A percentile compares a stretch with the other conserved stretches of the same genome.
Conservation (phyloP, 2,329 filamentous ascomycete species). For the Pyricularia sp. region DNA sequence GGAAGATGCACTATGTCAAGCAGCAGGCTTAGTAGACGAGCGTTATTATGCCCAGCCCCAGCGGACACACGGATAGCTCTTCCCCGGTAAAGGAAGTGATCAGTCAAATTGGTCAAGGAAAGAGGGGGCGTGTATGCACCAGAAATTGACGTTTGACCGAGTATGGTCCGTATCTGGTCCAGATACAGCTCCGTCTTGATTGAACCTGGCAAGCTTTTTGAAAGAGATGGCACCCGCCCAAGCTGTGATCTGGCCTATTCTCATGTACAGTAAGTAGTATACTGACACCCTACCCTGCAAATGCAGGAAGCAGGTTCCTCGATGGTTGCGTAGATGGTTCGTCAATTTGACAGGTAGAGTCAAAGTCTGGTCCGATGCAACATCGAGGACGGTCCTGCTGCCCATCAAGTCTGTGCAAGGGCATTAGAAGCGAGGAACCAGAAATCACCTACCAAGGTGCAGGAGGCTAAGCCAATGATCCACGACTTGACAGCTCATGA, state of each 20-base stretch:
- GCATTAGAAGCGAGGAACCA: background rate
- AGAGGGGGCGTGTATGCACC: background rate
- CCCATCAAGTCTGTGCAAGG: background rate
- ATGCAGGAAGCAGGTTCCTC: background rate
- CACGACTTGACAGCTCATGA: background rate
- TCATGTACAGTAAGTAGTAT: background rate
- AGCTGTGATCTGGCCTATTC: background rate
- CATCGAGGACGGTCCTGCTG: background rate
- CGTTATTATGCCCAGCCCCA: background rate
- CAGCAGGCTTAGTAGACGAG: background rate
- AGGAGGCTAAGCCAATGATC: background rate
- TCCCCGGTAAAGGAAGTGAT: background rate
- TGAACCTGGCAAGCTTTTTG: background rate
- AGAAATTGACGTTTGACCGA: background rate
- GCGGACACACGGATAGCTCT: background rate
- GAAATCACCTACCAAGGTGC: background rate
- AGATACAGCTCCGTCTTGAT: background rate
- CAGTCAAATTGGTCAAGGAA: background rate
- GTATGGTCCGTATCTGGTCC: background rate
- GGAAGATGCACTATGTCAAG: background rate
- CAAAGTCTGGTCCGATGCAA: background rate
- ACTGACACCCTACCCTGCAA: background rate
- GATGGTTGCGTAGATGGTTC: background rate
- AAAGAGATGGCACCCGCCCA: background rate
- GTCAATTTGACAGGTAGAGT: background rate